A percentile compares a stretch with the other conserved stretches of the same genome.
These are phyloP conservation scores for Cystobasidium tubakii DNA, from an alignment of 768 basidiomycete species.

Conservation along the genomic window DNA sequence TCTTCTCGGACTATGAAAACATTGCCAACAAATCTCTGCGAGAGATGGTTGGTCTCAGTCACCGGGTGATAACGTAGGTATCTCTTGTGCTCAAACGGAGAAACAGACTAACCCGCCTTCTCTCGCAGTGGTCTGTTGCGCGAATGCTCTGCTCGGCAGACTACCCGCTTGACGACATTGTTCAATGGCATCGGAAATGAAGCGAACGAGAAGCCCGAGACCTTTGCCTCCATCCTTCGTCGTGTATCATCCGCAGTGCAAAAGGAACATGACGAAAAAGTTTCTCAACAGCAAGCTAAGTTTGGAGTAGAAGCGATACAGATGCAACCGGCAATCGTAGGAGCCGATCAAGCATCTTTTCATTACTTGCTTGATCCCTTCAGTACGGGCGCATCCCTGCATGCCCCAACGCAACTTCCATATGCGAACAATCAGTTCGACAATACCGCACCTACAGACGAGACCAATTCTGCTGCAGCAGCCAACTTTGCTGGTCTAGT, in stretches of 20 bases:
- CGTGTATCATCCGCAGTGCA: neutral
- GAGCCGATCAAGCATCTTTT: neutral
- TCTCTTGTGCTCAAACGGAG: neutral
- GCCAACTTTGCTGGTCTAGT: slow-evolving; percentile 10
- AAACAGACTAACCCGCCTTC: no score
- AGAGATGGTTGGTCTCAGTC: slow-evolving; percentile 4
- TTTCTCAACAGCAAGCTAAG: neutral
- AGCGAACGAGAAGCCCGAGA: neutral
- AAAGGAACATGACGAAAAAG: neutral
- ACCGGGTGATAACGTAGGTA: neutral
- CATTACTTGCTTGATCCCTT: slow-evolving; percentile 4
- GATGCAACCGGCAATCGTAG: neutral
- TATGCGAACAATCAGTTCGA: neutral
- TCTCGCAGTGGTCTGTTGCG: neutral
- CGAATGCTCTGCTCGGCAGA: slow-evolving; percentile 2
- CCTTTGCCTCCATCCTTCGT: neutral
- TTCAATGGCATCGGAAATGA: neutral
- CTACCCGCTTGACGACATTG: neutral
- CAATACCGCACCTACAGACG: neutral
- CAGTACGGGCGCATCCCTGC: neutral
- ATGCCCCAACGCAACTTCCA: neutral
- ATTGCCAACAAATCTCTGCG: slow-evolving; percentile 5
- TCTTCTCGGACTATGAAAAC: slow-evolving; percentile 13
- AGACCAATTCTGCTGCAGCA: neutral
- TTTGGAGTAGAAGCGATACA: neutral